Evolutionary conservation across 371 early-diverging fungal species (phyloP), one percentile per base, ranked within the genome.

Genomic region (Phascolomyces articulosus): DNA sequence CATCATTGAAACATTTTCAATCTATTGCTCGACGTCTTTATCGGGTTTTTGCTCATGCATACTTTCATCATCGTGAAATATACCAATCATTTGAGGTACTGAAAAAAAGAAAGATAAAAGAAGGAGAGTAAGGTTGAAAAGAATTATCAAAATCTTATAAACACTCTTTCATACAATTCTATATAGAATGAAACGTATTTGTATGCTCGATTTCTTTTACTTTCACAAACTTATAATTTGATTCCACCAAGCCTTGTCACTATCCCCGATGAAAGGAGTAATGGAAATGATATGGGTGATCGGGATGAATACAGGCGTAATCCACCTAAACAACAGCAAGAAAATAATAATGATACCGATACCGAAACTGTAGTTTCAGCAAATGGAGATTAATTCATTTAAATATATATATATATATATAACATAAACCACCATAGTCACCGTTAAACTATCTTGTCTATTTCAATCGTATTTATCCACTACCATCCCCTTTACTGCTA

Each of bases 1-100:
- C 87, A 4, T 91, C 94, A 20, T 58, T 89, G 24, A 93, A 94
- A 68, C 93, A 95, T 63, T 93, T 94, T 65, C 89, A 92, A 71
- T 88, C 90, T 10, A 93, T 96, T 66, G 93, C 95, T 6, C 84
- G 98, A 38, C 75, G 98, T 29, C 83, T 96, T 11, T 96, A 98
- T 70, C 88, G 98, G n/a, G 90, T 98, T 9, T 96, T 98, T 82
- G 96, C 96, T 0, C 98, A 98, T 73, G 89, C 96, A 3, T 98
- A 90, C 70, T 95, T 86, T 68, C 95, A 95, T 74, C 98, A 98
- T 73, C 81, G 91, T 15, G 93, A 92, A 64, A 72, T 92, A 13
- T 98, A 96, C 77, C 90, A 91, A 58, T 84, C 79, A 6, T 95
- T 93, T 68, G 96, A 97, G 80, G 91, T 85, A 79, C 60, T 28